Base-by-base conservation (phyloP, 2,329 filamentous ascomycete genomes). In the Pseudocercospora crystallina region DNA sequence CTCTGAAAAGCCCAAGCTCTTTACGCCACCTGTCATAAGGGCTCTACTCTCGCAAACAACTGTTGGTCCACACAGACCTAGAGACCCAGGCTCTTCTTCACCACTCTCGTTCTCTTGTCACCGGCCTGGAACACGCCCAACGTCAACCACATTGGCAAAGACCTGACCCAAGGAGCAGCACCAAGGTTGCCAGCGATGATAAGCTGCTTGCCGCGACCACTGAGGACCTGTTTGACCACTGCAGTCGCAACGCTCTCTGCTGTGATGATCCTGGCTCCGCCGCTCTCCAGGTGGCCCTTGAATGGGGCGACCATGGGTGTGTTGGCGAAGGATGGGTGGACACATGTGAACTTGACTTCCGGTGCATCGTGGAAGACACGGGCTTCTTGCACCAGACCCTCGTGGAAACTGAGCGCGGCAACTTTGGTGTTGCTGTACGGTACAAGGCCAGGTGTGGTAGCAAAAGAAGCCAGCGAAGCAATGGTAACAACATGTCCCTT, bases 401-500 rank as follows among this genome's bases (percentile, higher is more conserved):
- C 79, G 55, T 82, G 78, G 63, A 82, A 79, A 3, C 75, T 70
- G 36, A 81, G 63, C 0, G 77, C 76, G 17, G 72, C 77, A 0
- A 74, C 73, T 62, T 82, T 82, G 40, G 75, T 75, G 43, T 71
- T 71, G 36, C 69, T 72, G 62, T 82, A 83, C 54, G 80, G 77
- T 8, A 74, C 74, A 54, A 82, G 75, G 29, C 76, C 59, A 11
- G 57, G 44, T 8, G 52, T 51, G 5, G 49, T 55, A 8, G 79
- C 50, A 58, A 77, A 81, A 32, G 74, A 76, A 8, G 78, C 78
- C 60, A 76, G 70, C 51, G 75, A 79, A 2, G 80, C 79, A 11
- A 83, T 71, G 0, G 78, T 80, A 9, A 84, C 71, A 29, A 83
- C 69, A 54, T 83, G 80, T 2, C 80, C 81, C 57, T 80, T 78